A percentile compares a stretch with the other conserved stretches of the same genome.
These are phyloP conservation scores for Fusarium temperatum DNA, from an alignment of 2,329 filamentous ascomycete genomes.

Conservation along the genomic window DNA sequence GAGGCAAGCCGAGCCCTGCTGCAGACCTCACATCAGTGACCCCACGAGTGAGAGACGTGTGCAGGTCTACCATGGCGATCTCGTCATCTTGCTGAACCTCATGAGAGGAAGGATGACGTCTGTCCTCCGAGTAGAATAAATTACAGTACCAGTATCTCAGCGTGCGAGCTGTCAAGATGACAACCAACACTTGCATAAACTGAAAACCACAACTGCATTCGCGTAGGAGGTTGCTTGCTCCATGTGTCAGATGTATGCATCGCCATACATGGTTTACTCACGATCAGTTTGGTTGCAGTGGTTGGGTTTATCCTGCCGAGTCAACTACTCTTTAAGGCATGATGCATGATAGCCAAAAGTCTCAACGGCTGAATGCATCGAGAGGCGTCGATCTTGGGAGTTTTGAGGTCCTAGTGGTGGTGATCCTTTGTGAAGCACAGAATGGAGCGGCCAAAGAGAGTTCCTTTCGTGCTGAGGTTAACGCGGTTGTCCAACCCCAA, in stretches of 20 bases:
- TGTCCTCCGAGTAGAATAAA: conserved; percentile 42
- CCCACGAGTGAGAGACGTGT: conserved; percentile 32
- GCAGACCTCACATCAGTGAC: conserved; percentile 34
- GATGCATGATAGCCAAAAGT: conserved; percentile 17
- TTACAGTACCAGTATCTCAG: conserved; percentile 32
- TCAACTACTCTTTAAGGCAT: conserved; percentile 13
- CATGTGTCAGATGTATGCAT: conserved; percentile 11
- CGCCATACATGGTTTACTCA: background rate
- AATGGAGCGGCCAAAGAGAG: background rate
- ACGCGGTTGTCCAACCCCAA: conserved; percentile 30
- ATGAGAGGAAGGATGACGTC: conserved; percentile 39
- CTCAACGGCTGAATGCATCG: conserved; percentile 19
- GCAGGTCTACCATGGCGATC: conserved; percentile 42
- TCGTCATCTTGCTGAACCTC: conserved; percentile 40
- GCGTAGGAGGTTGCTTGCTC: conserved; percentile 2
- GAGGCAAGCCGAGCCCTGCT: conserved; percentile 46
- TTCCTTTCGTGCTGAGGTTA: conserved; percentile 25
- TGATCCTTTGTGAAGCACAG: conserved; percentile 4
- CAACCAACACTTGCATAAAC: conserved; percentile 14
- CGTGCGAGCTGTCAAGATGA: conserved; percentile 27
- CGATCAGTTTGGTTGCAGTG: conserved; percentile 21
- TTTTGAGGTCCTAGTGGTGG: conserved; percentile 17
- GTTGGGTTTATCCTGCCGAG: conserved; percentile 13
- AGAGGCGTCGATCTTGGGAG: conserved; percentile 26
- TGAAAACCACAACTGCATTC: conserved; percentile 1